Percentiles rank a stretch among this genome's conserved stretches.
These are phyloP conservation scores for Magnolia kwangsiensis DNA, from an alignment of 164 flowering plant species.

Conservation along the genomic window DNA sequence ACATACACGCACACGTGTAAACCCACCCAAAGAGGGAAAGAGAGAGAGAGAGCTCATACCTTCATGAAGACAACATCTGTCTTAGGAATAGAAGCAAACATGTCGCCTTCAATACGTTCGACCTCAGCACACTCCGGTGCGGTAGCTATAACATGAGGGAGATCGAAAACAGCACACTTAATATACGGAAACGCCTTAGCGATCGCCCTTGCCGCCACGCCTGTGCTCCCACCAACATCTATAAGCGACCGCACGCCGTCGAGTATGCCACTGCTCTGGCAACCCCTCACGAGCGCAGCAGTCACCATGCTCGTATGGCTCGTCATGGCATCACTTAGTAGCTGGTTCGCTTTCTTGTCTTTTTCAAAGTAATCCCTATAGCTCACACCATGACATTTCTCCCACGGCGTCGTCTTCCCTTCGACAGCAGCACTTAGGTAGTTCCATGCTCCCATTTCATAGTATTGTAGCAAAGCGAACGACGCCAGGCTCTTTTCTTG, in stretches of 20 bases:
- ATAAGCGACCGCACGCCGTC: conserved; percentile 9
- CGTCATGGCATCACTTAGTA: conserved; percentile 13
- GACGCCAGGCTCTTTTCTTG: conserved; percentile 9
- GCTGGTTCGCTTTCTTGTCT: conserved; percentile 1
- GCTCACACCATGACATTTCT: conserved; percentile 29
- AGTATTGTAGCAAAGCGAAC: conserved; percentile 4
- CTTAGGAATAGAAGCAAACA: conserved; percentile 37
- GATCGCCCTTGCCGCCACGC: conserved; percentile 7
- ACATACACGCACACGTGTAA: too few species aligned
- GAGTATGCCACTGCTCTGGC: conserved; percentile 11
- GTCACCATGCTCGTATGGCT: conserved; percentile 6
- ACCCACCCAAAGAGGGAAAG: neutral
- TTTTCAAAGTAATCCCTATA: neutral
- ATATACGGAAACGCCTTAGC: conserved; percentile 11
- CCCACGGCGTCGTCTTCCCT: conserved; percentile 27
- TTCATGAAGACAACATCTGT: conserved; percentile 13
- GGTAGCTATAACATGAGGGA: conserved; percentile 16
- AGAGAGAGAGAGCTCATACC: conserved; percentile 3
- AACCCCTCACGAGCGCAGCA: conserved; percentile 7
- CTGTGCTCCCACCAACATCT: conserved; percentile 16
- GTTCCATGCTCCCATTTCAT: conserved; percentile 12
- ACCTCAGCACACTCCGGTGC: conserved; percentile 10
- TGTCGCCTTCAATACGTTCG: conserved; percentile 40
- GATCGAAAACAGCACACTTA: conserved; percentile 10
- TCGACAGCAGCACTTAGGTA: neutral